Evolutionary conservation across 148 eudicot species (phyloP).

Genomic region (Amaranthus cruentus): DNA sequence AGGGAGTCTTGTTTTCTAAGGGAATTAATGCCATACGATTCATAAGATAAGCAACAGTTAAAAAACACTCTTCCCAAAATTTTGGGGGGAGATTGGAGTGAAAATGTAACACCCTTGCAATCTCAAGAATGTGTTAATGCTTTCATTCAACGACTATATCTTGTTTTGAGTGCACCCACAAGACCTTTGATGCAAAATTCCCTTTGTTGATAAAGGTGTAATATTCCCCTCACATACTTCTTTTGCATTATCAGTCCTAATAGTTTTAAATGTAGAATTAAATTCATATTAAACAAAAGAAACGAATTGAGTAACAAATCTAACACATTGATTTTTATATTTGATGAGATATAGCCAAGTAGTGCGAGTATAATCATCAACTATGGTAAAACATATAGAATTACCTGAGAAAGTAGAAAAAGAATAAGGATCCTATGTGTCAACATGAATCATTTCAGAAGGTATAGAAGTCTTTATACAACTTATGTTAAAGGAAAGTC

Average conservation of each 20-base stretch:
- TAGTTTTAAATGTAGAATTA: no score
- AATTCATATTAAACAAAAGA: not conserved
- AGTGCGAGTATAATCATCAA: not conserved
- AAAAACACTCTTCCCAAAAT: not conserved
- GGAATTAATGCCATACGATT: not conserved
- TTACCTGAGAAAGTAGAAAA: not conserved
- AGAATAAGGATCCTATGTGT: not conserved
- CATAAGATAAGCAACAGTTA: not conserved
- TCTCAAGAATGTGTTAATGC: not conserved
- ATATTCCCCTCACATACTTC: not conserved
- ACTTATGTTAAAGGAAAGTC: not conserved
- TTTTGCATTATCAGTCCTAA: not conserved
- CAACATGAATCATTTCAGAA: not conserved
- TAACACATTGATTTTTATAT: not conserved
- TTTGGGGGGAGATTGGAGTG: not conserved
- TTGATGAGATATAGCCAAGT: not conserved
- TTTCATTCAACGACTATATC: constrained; percentile 10
- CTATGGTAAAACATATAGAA: not conserved
- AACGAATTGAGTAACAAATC: not conserved
- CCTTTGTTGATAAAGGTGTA: not conserved
- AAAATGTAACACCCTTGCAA: not conserved
- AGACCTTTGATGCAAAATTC: not conserved
- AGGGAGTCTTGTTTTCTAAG: no score
- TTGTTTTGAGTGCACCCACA: not conserved
- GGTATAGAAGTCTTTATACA: not conserved